A percentile compares a stretch with the other conserved stretches of the same genome.
These are phyloP conservation scores for Dioscorea alata DNA, from an alignment of 106 monocot genomes.

Conservation along the genomic window DNA sequence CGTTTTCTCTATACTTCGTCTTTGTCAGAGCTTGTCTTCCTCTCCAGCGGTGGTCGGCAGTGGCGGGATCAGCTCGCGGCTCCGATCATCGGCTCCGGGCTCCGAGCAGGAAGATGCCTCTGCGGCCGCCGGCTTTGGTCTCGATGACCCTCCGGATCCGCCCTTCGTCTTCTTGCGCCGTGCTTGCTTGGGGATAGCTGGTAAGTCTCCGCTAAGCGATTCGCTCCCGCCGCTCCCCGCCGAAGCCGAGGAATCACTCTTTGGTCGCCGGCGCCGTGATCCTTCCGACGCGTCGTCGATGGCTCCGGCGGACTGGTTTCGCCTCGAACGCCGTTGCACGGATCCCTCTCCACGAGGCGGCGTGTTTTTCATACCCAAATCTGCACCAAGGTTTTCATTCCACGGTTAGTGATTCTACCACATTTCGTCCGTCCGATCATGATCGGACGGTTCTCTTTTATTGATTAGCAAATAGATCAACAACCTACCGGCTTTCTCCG, in stretches of 20 bases:
- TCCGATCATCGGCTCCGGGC: background rate
- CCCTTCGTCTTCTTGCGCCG: constrained; percentile 7
- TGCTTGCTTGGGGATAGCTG: constrained; percentile 11
- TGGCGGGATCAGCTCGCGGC: background rate
- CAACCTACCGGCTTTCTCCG: background rate
- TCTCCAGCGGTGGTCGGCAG: background rate
- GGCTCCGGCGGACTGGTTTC: constrained; percentile 3
- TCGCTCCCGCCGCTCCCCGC: background rate
- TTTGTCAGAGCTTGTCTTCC: background rate
- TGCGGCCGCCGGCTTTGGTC: constrained; percentile 8
- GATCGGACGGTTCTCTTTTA: no score
- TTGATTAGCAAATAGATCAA: no score
- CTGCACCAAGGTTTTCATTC: background rate
- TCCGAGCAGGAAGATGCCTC: background rate
- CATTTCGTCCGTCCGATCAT: no score
- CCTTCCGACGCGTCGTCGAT: no score
- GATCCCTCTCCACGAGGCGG: background rate
- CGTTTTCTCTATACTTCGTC: no score
- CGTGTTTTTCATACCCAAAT: background rate
- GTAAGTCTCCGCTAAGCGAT: background rate
- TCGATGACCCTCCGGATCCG: constrained; percentile 8
- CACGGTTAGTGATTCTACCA: no score
- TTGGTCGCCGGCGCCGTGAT: no score
- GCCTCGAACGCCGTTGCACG: constrained; percentile 2
- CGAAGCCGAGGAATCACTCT: background rate